Percentiles rank a stretch among this genome's conserved stretches.
Evolutionary conservation across 1,139 yeast genomes (phyloP).

Genomic region (Petasospora rhodanensis): DNA sequence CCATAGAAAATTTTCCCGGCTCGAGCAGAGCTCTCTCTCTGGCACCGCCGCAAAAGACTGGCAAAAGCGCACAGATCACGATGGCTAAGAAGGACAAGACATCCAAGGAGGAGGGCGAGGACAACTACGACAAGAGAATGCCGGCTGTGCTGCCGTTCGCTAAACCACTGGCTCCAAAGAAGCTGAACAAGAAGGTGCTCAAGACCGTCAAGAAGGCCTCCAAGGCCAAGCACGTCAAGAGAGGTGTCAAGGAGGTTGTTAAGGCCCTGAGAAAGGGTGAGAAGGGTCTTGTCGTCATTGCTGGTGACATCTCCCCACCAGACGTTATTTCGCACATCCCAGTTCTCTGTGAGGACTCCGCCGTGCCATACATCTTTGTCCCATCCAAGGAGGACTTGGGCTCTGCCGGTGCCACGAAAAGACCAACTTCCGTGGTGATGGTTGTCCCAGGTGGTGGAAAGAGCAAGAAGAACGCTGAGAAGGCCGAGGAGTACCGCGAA

Average conservation of each 20-base stretch:
- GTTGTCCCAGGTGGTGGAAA: constrained; percentile 95
- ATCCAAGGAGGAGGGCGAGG: constrained; percentile 40
- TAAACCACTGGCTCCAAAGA: constrained; percentile 92
- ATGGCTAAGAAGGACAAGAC: constrained; percentile 53
- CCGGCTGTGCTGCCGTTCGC: constrained; percentile 93
- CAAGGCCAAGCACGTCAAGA: constrained; percentile 94
- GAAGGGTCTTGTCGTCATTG: constrained; percentile 92
- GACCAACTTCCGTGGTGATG: constrained; percentile 98
- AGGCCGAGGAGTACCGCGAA: constrained; percentile 86
- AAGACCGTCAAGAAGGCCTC: constrained; percentile 97
- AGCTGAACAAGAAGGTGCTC: constrained; percentile 88
- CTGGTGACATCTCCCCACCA: constrained; percentile 96
- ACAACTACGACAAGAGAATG: constrained; percentile 87
- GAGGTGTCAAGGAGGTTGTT: constrained; percentile 99
- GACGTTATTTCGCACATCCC: constrained; percentile 98
- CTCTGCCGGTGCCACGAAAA: constrained; percentile 97
- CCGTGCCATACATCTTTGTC: constrained; percentile 86
- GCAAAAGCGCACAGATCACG: too few relatives aligned
- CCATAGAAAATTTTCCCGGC: constrained; percentile 6
- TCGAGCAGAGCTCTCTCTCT: constrained; percentile 1
- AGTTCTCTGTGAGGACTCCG: constrained; percentile 89
- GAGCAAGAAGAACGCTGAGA: constrained; percentile 74
- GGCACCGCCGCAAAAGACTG: too few relatives aligned
- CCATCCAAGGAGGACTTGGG: constrained; percentile 98
- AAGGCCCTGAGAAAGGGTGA: constrained; percentile 97